Evolutionary conservation across 1,284 basidiomycete genomes (phyloP).

Genomic region (Cerrena zonata): DNA sequence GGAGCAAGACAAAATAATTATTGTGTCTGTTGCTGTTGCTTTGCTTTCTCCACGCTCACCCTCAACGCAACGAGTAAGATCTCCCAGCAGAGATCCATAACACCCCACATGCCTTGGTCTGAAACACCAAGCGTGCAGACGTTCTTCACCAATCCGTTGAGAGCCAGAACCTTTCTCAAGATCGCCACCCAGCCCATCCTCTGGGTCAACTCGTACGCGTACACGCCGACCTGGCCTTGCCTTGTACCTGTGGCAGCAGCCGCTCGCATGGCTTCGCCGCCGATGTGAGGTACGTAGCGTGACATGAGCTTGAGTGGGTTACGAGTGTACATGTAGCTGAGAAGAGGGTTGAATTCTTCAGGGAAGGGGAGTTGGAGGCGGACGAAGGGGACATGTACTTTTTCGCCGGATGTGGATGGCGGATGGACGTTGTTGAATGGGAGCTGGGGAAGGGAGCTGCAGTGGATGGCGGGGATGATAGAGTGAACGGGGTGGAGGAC

Average conservation of each 20-base stretch:
- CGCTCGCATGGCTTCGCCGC: not conserved
- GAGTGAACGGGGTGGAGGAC: slow-evolving; percentile 49
- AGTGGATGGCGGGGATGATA: slow-evolving; percentile 47
- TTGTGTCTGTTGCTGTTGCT: not conserved
- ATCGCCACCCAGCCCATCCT: slow-evolving; percentile 30
- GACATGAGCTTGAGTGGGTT: slow-evolving; percentile 40
- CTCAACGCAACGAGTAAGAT: slow-evolving; percentile 43
- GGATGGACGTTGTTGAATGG: slow-evolving; percentile 43
- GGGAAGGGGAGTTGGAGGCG: slow-evolving; percentile 61
- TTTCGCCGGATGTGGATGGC: slow-evolving; percentile 25
- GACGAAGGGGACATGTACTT: slow-evolving; percentile 51
- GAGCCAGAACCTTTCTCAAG: slow-evolving; percentile 33
- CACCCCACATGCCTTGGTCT: slow-evolving; percentile 50
- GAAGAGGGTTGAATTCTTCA: slow-evolving; percentile 53
- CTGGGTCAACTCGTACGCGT: slow-evolving; percentile 26
- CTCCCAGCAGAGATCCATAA: slow-evolving; percentile 54
- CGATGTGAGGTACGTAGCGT: slow-evolving; percentile 44
- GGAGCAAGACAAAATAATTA: not conserved
- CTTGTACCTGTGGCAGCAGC: not conserved
- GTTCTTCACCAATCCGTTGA: slow-evolving; percentile 60
- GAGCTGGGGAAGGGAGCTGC: slow-evolving; percentile 36
- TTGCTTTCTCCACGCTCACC: not conserved
- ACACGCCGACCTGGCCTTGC: slow-evolving; percentile 8
- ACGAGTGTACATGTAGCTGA: slow-evolving; percentile 59
- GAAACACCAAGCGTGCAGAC: slow-evolving; percentile 55